phyloP scores from a whole-genome alignment of 768 basidiomycete genomes.

The Sporobolomyces roseus region DNA sequence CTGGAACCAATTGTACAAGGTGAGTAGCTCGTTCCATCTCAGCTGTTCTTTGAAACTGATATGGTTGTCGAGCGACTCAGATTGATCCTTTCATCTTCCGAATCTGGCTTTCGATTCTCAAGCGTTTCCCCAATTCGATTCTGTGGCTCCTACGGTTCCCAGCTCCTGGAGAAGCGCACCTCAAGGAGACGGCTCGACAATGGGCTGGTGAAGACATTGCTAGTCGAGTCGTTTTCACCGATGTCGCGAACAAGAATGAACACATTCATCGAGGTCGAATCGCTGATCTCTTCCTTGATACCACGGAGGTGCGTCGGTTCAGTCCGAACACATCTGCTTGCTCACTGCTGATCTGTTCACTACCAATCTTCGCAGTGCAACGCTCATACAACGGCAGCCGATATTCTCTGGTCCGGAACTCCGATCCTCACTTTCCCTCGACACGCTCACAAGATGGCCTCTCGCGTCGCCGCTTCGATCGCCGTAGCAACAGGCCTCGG shows the following conservation, averaged over 20 bases:
- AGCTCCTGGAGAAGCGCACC: conserved; percentile 54
- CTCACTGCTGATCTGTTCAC: neutral
- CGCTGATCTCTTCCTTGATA: conserved; percentile 58
- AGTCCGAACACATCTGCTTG: neutral
- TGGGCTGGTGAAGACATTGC: conserved; percentile 57
- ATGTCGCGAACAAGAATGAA: conserved; percentile 54
- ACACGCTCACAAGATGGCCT: conserved; percentile 56
- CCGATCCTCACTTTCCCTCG: conserved; percentile 55
- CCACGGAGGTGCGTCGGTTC: conserved; percentile 54
- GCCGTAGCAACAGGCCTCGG: conserved; percentile 56
- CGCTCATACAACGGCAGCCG: conserved; percentile 57
- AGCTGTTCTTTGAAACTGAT: too few species aligned
- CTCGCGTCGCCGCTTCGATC: conserved; percentile 56
- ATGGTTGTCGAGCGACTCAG: conserved; percentile 38
- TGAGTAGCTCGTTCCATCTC: neutral
- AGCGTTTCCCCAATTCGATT: conserved; percentile 53
- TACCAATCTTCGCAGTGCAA: conserved; percentile 51
- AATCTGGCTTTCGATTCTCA: conserved; percentile 56
- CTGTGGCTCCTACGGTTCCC: conserved; percentile 60
- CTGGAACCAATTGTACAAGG: conserved; percentile 60
- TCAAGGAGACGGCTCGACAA: conserved; percentile 51
- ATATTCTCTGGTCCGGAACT: conserved; percentile 58
- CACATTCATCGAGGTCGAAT: conserved; percentile 55
- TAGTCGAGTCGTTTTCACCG: conserved; percentile 55
- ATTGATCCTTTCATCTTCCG: conserved; percentile 50